Percentiles rank a stretch among this genome's conserved stretches.
Evolutionary conservation across 1,139 yeast species (phyloP).

Genomic region (Pichia sp.): DNA sequence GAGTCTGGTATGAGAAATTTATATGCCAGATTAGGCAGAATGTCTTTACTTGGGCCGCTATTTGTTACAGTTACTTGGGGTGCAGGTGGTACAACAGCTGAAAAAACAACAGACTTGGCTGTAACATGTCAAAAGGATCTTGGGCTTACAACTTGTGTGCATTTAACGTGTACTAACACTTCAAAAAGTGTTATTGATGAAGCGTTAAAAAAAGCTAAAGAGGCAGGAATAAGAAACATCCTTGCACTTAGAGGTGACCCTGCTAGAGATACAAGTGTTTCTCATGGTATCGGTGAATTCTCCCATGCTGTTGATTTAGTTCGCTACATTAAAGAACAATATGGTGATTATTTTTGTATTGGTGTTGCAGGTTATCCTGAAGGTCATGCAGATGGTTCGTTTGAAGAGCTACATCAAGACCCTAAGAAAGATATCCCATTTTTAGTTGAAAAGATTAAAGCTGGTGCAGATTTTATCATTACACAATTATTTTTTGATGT

Average conservation of each 20-base stretch:
- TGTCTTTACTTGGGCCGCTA: slow-evolving; percentile 80
- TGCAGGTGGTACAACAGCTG: slow-evolving; percentile 93
- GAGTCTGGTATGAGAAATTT: slow-evolving; percentile 68
- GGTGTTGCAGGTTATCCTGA: slow-evolving; percentile 71
- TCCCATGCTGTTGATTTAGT: slow-evolving; percentile 79
- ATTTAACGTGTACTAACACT: slow-evolving; percentile 93
- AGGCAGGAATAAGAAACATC: slow-evolving; percentile 73
- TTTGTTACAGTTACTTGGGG: slow-evolving; percentile 98
- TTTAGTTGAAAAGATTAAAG: slow-evolving; percentile 76
- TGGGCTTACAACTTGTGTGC: slow-evolving; percentile 83
- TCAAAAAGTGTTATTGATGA: slow-evolving; percentile 67
- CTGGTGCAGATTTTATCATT: slow-evolving; percentile 90
- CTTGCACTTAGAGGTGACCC: slow-evolving; percentile 95
- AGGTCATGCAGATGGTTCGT: slow-evolving; percentile 87
- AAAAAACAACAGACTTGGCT: slow-evolving; percentile 79
- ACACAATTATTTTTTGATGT: slow-evolving; percentile 81
- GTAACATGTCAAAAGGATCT: slow-evolving; percentile 67
- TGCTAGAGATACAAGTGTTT: slow-evolving; percentile 87
- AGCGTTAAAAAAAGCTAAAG: slow-evolving; percentile 69
- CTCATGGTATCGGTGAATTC: slow-evolving; percentile 94
- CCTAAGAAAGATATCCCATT: slow-evolving; percentile 62
- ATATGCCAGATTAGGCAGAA: slow-evolving; percentile 77
- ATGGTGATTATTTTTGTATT: slow-evolving; percentile 41
- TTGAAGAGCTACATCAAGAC: slow-evolving; percentile 47
- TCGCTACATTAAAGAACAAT: slow-evolving; percentile 55